Conservation (phyloP, 2,329 filamentous ascomycete genomes). For the Keithomyces neogunnii region DNA sequence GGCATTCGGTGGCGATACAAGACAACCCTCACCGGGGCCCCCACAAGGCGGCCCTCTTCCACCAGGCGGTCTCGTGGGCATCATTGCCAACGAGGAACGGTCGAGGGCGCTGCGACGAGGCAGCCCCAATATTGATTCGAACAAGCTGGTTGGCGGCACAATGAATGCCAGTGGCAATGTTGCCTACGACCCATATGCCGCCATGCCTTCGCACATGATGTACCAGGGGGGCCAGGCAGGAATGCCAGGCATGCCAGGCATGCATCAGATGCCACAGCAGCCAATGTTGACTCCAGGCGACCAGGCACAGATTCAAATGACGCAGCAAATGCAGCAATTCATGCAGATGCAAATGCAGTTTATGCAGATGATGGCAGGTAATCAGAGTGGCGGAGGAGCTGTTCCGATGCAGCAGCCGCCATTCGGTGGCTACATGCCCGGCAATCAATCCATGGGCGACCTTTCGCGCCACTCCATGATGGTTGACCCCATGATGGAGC, state of each 20-base stretch:
- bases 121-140: slow-evolving; percentile 57
- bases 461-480: slow-evolving; percentile 37
- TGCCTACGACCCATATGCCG: slow-evolving; percentile 39
- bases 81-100: slow-evolving; percentile 79
- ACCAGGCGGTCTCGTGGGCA: slow-evolving; percentile 74
- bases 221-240: slow-evolving; percentile 21
- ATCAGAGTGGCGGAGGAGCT: slow-evolving; percentile 18
- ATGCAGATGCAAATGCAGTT: slow-evolving; percentile 95
- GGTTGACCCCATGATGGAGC: slow-evolving; percentile 37
- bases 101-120: slow-evolving; percentile 69
- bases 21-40: slow-evolving; percentile 27
- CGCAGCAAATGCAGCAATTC: slow-evolving; percentile 76
- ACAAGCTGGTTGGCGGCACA: slow-evolving; percentile 26
- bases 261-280: slow-evolving; percentile 35
- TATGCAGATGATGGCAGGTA: slow-evolving; percentile 69
- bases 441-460: slow-evolving; percentile 35
- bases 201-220: slow-evolving; percentile 38
- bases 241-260: slow-evolving; percentile 17
- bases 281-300: slow-evolving; percentile 50
- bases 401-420: slow-evolving; percentile 22
- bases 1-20: slow-evolving; percentile 51
- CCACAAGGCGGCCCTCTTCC: slow-evolving; percentile 34
- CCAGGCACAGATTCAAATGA: slow-evolving; percentile 71
- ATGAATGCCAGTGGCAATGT: slow-evolving; percentile 28
- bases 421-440: slow-evolving; percentile 16